Evolutionary conservation across 192 early-diverging fungal genomes (phyloP).

Genomic region (Podila epigama): DNA sequence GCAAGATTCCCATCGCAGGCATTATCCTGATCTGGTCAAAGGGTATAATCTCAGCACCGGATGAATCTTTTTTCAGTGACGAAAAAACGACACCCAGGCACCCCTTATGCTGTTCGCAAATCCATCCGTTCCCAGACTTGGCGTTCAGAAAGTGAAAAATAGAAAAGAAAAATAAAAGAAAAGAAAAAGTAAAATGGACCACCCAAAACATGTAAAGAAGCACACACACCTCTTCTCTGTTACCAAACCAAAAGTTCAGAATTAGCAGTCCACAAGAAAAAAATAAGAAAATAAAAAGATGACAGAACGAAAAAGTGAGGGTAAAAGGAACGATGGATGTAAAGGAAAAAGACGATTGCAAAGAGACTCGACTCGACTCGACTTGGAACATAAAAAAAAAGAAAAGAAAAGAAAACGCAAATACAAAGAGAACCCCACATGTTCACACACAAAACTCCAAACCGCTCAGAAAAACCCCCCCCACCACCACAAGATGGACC

Average conservation of each 20-base stretch:
- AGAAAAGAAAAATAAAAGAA: background rate
- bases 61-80: slow-evolving; percentile 19
- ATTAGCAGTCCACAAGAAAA: background rate
- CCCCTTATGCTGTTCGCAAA: slow-evolving; percentile 41
- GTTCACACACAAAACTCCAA: too few relatives aligned
- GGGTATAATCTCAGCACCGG: slow-evolving; percentile 48
- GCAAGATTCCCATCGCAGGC: slow-evolving; percentile 44
- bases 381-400: slow-evolving; percentile 1
- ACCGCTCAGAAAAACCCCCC: too few relatives aligned
- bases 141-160: background rate
- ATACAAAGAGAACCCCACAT: slow-evolving; percentile 3
- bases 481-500: too few relatives aligned
- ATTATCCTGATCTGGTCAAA: slow-evolving; percentile 45
- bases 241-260: background rate
- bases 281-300: background rate
- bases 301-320: background rate
- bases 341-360: background rate
- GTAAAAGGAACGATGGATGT: background rate
- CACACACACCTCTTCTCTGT: background rate
- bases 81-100: slow-evolving; percentile 35
- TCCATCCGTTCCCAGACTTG: background rate
- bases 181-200: background rate
- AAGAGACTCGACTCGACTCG: background rate
- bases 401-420: slow-evolving; percentile 1
- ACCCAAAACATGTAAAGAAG: background rate